Base-by-base conservation (phyloP, 2,329 filamentous ascomycete genomes). In the Colletotrichum sansevieriae region DNA sequence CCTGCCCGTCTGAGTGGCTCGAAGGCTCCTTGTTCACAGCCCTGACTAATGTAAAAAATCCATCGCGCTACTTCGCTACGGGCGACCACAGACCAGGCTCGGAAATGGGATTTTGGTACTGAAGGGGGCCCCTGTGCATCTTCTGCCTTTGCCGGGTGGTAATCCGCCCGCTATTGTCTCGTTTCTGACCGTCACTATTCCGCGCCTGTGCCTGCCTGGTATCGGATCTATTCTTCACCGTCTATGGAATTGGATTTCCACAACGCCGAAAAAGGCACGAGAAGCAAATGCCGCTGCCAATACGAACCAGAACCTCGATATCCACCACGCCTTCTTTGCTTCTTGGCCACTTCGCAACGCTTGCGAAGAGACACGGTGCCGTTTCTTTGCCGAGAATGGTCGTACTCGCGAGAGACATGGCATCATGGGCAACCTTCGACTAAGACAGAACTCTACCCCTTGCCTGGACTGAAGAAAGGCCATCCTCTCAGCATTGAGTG, bases 41-140 rank as follows among this genome's bases (percentile, higher is more conserved):
- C 65, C 68, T 70, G 68, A 68, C 68, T 70, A 70, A 70, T 70
- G 59, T 56, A 29, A 62, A 62, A 68, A 64, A 44, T 44, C 60
- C 64, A 33, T 60, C 54, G 49, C 65, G 59, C 65, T 63, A 70
- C 65, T 47, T 43, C 65, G 59, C 65, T 63, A 70, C 65, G 33
- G 18, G 35, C 37, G 22, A 65, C 62, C 44, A 46, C 54, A 64
- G 65, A 54, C 65, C 29, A 68, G 54, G 62, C 43, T 60, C 65
- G 62, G 62, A 65, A 35, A 65, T 68, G 54, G 61, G 39, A 25
- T 65, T 37, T 35, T 57, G 54, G 7, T 6, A 18, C n/a, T 33
- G 25, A 54, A 18, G 22, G 15, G 8, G 3, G 12, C 13, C 46
- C 65, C 61, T 68, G 55, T 65, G 65, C 22, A 57, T 51, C 49